phyloP scores from a whole-genome alignment of 1,284 basidiomycete species.

The Pisolithus thermaeus region DNA sequence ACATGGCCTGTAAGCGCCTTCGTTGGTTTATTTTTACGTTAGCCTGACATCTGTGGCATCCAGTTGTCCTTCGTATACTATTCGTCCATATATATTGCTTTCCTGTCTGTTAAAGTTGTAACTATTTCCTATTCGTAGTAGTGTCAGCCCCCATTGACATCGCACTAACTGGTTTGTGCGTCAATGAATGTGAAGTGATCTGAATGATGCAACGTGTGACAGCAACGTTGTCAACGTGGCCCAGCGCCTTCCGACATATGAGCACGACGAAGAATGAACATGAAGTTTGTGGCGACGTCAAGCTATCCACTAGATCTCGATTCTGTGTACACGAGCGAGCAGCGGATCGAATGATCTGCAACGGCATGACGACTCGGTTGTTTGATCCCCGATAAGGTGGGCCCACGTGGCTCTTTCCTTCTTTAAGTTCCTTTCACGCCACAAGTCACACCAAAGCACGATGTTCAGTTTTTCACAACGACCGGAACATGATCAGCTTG shows the following conservation, averaged over 20 bases:
- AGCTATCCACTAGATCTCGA: too few species aligned
- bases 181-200: neutral
- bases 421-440: neutral
- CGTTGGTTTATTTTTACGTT: neutral
- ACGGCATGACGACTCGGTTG: too few species aligned
- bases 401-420: neutral
- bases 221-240: too few species aligned
- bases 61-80: constrained; percentile 9
- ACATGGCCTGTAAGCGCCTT: constrained; percentile 9
- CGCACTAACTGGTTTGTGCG: neutral
- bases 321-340: too few species aligned
- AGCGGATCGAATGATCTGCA: too few species aligned
- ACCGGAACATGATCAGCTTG: constrained; percentile 17
- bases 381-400: too few species aligned
- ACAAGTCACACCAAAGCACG: constrained; percentile 28
- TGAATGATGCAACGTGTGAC: too few species aligned
- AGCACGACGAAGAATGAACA: too few species aligned
- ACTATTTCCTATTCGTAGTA: constrained; percentile 9
- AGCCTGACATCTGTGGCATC: neutral
- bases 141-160: neutral
- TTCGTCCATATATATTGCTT: constrained; percentile 9
- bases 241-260: too few species aligned
- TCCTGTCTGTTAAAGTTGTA: constrained; percentile 19
- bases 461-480: constrained; percentile 35
- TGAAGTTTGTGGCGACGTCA: too few species aligned